Percentiles rank a stretch among this genome's conserved stretches.
Evolutionary conservation across 225 moss, liverwort and hornwort species (phyloP).

Genomic region (Takakia lepidozioides): DNA sequence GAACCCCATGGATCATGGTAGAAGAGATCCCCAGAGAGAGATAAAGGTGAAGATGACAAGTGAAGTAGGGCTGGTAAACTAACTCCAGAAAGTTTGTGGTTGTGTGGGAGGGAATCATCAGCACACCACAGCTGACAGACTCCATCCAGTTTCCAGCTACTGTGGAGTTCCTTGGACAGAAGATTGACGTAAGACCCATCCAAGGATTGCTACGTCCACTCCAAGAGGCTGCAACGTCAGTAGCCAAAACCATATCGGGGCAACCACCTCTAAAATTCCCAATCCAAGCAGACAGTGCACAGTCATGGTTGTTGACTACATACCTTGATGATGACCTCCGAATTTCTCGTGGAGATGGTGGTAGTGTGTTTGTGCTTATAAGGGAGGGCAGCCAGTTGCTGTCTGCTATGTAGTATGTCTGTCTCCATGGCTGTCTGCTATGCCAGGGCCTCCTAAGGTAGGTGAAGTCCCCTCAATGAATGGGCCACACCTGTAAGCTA

Average conservation of each 20-base stretch:
- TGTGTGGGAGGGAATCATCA: slow-evolving; percentile 56
- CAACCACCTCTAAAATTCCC: slow-evolving; percentile 81
- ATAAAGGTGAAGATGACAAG: no score
- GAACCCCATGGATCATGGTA: no score
- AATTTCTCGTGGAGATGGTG: slow-evolving; percentile 87
- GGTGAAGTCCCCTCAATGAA: no score
- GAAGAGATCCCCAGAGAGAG: no score
- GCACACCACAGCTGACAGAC: slow-evolving; percentile 69
- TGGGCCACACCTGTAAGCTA: no score
- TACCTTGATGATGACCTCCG: slow-evolving; percentile 88
- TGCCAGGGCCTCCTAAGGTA: no score
- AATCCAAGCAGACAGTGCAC: slow-evolving; percentile 58
- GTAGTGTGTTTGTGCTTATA: slow-evolving; percentile 78
- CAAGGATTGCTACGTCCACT: slow-evolving; percentile 64
- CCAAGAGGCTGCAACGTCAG: slow-evolving; percentile 54
- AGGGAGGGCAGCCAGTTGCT: slow-evolving; percentile 67
- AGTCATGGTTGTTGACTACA: slow-evolving; percentile 95
- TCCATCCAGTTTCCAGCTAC: slow-evolving; percentile 55
- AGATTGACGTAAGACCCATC: slow-evolving; percentile 55
- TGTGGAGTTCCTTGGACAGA: slow-evolving; percentile 75
- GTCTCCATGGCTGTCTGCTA: no score
- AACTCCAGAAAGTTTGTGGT: background rate
- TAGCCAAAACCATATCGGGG: slow-evolving; percentile 74
- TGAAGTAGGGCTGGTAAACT: no score
- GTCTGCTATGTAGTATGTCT: no score